These are phyloP conservation scores for Silene coronaria DNA, from an alignment of 179 eudicot species.

Conservation along the genomic window DNA sequence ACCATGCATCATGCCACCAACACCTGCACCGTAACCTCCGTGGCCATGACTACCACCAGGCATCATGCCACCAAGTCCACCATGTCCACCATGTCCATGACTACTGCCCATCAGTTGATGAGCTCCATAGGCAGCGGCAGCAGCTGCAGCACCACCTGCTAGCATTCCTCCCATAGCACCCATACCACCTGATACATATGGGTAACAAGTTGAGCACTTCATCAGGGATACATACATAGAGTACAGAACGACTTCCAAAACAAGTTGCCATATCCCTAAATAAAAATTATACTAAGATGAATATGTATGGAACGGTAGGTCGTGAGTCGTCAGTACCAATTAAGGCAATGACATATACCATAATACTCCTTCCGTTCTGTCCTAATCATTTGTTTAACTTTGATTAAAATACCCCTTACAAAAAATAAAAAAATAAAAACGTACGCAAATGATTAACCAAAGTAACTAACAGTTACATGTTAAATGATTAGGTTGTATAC, in stretches of 20 bases:
- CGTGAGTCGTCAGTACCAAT: no score
- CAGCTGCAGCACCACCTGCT: constrained; percentile 58
- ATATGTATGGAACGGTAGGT: no score
- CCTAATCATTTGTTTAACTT: no score
- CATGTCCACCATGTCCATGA: constrained; percentile 18
- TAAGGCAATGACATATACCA: no score
- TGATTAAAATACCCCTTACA: no score
- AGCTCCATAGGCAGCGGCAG: constrained; percentile 50
- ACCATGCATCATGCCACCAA: constrained; percentile 28
- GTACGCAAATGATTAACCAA: no score
- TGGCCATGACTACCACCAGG: constrained; percentile 6
- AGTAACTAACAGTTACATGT: no score
- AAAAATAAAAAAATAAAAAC: no score
- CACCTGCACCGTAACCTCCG: background rate
- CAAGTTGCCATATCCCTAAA: background rate
- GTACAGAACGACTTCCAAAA: background rate
- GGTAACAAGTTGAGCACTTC: background rate
- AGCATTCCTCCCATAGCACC: constrained; percentile 36
- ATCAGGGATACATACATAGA: background rate
- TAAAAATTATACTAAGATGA: background rate
- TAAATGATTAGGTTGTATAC: background rate
- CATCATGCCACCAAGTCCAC: constrained; percentile 17
- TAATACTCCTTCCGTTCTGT: no score
- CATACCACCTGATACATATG: constrained; percentile 16
- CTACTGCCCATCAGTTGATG: constrained; percentile 31